These are phyloP conservation scores for Ormosia semicastrata DNA, from an alignment of 306 rosid species.

Conservation along the genomic window DNA sequence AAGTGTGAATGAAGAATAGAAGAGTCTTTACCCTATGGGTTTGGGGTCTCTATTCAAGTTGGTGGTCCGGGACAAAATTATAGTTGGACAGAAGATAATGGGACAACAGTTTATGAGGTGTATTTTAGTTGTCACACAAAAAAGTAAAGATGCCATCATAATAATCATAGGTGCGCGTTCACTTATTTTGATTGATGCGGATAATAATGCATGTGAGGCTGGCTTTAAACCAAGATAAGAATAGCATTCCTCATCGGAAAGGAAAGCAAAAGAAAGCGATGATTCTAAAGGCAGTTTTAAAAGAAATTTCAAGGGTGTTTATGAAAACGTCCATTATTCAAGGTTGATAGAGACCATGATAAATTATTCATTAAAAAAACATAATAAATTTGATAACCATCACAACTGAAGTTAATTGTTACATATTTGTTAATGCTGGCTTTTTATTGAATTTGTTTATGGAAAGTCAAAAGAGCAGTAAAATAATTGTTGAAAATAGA, in stretches of 20 bases:
- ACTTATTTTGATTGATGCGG: conserved; percentile 31
- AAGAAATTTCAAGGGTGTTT: not conserved
- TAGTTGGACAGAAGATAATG: conserved; percentile 22
- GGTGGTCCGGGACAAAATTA: conserved; percentile 25
- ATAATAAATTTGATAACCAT: not conserved
- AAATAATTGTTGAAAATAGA: not conserved
- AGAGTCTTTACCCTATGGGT: not conserved
- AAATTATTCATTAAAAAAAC: not conserved
- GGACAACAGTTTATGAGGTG: conserved; percentile 49
- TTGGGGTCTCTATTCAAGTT: conserved; percentile 3
- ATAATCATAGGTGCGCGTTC: conserved; percentile 27
- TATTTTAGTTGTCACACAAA: conserved; percentile 32
- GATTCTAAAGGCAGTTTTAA: not conserved
- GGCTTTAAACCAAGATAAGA: conserved; percentile 26
- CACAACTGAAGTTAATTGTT: not conserved
- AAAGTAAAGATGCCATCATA: conserved; percentile 34
- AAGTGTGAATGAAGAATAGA: not conserved
- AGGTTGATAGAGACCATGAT: not conserved
- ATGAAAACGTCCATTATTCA: not conserved
- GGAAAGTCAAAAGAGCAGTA: not conserved
- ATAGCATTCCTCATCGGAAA: conserved; percentile 4
- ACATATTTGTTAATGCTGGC: not conserved
- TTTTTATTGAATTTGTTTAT: not conserved
- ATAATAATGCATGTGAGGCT: conserved; percentile 50
- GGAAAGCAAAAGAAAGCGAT: not conserved